Percentiles rank a stretch among this genome's conserved stretches.
These are phyloP conservation scores for Fusarium pininemorale DNA, from an alignment of 2,329 filamentous ascomycete species.

Conservation along the genomic window DNA sequence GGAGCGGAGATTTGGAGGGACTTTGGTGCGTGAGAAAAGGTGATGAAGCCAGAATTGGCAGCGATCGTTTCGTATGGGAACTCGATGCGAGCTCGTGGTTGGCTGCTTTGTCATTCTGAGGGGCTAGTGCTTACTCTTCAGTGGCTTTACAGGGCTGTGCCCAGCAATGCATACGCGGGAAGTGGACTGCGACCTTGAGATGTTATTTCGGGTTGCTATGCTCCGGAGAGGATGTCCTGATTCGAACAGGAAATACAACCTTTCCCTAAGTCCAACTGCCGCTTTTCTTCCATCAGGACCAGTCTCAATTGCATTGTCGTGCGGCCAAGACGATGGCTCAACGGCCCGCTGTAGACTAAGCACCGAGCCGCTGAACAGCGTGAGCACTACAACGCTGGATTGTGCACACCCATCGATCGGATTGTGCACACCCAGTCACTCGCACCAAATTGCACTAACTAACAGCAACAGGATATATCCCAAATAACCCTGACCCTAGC, in stretches of 20 bases:
- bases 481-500: too few species aligned
- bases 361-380: not conserved
- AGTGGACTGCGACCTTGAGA: not conserved
- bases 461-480: too few species aligned
- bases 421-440: too few species aligned
- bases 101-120: not conserved
- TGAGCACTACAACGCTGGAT: too few species aligned
- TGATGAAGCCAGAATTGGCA: constrained; percentile 3
- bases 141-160: not conserved
- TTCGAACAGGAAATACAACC: not conserved
- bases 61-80: constrained; percentile 2
- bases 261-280: not conserved
- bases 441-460: too few species aligned
- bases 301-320: not conserved
- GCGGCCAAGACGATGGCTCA: not conserved
- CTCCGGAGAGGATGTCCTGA: not conserved
- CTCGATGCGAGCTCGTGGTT: not conserved
- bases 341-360: not conserved
- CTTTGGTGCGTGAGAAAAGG: constrained; percentile 2
- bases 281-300: not conserved
- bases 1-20: not conserved
- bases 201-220: not conserved
- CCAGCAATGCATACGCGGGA: not conserved
- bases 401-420: too few species aligned
- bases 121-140: constrained; percentile 10